Evolutionary conservation across 2,329 filamentous ascomycete species (phyloP).

Genomic region (Fusarium redolens): DNA sequence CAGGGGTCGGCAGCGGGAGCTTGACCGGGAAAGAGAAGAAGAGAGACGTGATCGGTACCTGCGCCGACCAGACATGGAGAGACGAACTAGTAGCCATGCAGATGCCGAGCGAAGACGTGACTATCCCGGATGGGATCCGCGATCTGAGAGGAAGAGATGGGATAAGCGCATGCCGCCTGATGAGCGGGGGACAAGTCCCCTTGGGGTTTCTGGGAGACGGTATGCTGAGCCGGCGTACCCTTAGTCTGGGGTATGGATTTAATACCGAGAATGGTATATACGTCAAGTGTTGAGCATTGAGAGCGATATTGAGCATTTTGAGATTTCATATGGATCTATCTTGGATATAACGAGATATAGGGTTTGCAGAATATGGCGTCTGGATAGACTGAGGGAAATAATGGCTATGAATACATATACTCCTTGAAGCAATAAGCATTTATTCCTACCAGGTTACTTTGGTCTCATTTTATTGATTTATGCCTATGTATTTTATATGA

Average conservation of each 20-base stretch:
- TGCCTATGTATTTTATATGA: neutral
- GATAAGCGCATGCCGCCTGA: conserved; percentile 50
- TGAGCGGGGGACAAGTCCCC: conserved; percentile 49
- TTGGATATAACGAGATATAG: conserved; percentile 6
- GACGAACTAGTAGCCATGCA: conserved; percentile 63
- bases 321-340: neutral
- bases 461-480: neutral
- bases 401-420: conserved; percentile 29
- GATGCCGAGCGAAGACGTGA: conserved; percentile 59
- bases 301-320: conserved; percentile 15
- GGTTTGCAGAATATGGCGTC: conserved; percentile 24
- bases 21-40: conserved; percentile 54
- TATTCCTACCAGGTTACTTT: neutral
- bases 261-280: neutral
- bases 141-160: conserved; percentile 51
- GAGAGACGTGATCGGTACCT: conserved; percentile 52
- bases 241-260: conserved; percentile 23
- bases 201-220: conserved; percentile 51
- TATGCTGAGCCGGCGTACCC: conserved; percentile 53
- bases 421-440: neutral
- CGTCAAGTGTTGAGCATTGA: neutral
- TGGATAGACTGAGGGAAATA: conserved; percentile 18
- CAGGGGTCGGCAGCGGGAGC: conserved; percentile 51
- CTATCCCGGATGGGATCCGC: conserved; percentile 49
- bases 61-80: conserved; percentile 54